Conservation (phyloP, 176 grass and related monocot species). For the Typha latifolia region DNA sequence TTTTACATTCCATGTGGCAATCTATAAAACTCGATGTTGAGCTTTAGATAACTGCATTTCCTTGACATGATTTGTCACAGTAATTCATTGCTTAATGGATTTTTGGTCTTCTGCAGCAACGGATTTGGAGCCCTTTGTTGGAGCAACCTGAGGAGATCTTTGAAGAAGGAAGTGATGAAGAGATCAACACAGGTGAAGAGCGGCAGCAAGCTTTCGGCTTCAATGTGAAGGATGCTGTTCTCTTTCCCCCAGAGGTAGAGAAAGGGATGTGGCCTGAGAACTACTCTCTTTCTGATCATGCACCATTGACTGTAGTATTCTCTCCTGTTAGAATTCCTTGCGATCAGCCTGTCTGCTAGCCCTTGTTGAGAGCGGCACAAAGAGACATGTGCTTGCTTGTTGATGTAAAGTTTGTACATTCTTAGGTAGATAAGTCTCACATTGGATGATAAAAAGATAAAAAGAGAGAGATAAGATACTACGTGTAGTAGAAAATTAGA, state of each 20-base stretch:
- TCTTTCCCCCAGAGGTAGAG: constrained; percentile 81
- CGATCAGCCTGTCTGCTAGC: constrained; percentile 20
- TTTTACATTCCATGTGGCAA: too few relatives aligned
- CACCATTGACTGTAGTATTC: constrained; percentile 79
- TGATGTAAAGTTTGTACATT: neutral
- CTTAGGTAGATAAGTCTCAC: neutral
- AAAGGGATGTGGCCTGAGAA: constrained; percentile 83
- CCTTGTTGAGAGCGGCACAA: neutral
- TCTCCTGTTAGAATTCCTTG: constrained; percentile 52
- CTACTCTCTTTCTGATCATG: constrained; percentile 89
- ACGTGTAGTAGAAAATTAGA: too few relatives aligned
- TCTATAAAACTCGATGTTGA: too few relatives aligned
- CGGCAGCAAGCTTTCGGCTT: constrained; percentile 21
- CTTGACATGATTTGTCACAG: too few relatives aligned
- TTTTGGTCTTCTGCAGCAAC: constrained; percentile 9
- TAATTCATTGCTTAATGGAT: neutral
- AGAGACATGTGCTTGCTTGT: neutral
- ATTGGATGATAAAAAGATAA: too few relatives aligned
- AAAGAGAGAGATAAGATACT: too few relatives aligned
- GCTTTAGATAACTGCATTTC: too few relatives aligned
- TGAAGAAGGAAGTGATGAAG: constrained; percentile 19
- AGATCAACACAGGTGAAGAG: neutral
- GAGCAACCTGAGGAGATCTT: constrained; percentile 21
- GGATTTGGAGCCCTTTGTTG: constrained; percentile 34
- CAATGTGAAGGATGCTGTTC: constrained; percentile 48